Conservation (phyloP, 352 stramenopile species). For the Plasmopara halstedii region DNA sequence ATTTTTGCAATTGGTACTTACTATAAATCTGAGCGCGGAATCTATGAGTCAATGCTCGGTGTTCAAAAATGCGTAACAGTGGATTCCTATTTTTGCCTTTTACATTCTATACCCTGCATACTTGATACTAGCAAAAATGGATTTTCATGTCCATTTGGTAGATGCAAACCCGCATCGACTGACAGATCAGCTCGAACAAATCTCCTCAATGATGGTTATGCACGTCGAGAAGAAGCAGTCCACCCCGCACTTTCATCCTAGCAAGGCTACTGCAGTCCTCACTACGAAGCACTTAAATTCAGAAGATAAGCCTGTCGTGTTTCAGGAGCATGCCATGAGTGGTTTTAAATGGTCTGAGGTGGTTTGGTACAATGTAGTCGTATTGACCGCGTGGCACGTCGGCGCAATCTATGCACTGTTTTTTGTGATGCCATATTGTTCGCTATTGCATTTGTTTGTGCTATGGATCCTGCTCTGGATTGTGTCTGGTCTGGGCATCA, state of each 20-base stretch:
- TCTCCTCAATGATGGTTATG: constrained; percentile 1
- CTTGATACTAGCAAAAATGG: too few species aligned
- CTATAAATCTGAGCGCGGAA: too few species aligned
- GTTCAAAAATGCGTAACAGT: too few species aligned
- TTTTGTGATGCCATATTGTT: constrained; percentile 43
- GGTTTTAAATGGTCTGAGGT: constrained; percentile 60
- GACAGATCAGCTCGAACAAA: too few species aligned
- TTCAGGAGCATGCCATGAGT: constrained; percentile 24
- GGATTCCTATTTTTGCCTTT: too few species aligned
- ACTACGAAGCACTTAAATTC: constrained; percentile 4
- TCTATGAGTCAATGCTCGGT: too few species aligned
- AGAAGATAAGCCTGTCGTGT: constrained; percentile 24
- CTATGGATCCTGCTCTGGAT: constrained; percentile 65
- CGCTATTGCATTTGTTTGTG: constrained; percentile 38
- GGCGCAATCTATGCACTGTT: constrained; percentile 68
- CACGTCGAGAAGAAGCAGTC: constrained; percentile 1
- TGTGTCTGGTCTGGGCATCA: constrained; percentile 93
- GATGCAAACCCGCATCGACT: too few species aligned
- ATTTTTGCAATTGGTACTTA: too few species aligned
- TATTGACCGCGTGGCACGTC: constrained; percentile 59
- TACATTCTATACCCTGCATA: too few species aligned
- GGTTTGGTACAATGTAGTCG: constrained; percentile 82
- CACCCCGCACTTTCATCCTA: background rate
- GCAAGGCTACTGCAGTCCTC: background rate
- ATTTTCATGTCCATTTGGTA: too few species aligned